Conservation (phyloP, 164 flowering plant genomes). For the Berberis thunbergii region DNA sequence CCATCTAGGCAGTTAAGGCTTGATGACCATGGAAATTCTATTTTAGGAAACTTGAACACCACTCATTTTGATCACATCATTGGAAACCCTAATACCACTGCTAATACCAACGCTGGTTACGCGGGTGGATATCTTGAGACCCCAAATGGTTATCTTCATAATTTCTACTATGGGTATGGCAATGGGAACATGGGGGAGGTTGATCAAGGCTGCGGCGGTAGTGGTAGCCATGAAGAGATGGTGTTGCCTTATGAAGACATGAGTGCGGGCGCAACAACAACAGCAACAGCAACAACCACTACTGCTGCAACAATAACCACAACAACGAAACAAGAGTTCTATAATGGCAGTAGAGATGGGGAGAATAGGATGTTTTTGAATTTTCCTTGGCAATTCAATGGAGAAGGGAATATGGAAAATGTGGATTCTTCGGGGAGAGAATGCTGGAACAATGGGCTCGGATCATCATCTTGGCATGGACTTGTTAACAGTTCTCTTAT, state of each 20-base stretch:
- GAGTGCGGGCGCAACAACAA: conserved; percentile 22
- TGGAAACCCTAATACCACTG: conserved; percentile 21
- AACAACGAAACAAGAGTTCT: conserved; percentile 38
- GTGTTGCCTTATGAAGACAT: conserved; percentile 26
- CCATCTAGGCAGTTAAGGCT: conserved; percentile 34
- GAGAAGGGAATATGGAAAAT: conserved; percentile 12
- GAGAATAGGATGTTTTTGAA: conserved; percentile 45
- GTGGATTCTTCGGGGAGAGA: conserved; percentile 37
- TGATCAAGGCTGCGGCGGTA: conserved; percentile 18
- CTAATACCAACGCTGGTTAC: conserved; percentile 16
- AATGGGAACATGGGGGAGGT: conserved; percentile 19
- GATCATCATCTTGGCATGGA: conserved; percentile 57
- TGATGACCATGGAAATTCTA: conserved; percentile 23
- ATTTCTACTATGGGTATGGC: conserved; percentile 35
- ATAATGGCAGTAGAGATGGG: conserved; percentile 5
- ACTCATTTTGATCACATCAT: conserved; percentile 17
- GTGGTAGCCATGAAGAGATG: conserved; percentile 7
- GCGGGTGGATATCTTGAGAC: conserved; percentile 31
- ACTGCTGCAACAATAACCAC: no score
- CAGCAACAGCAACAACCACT: conserved; percentile 2
- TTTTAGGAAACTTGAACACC: conserved; percentile 26
- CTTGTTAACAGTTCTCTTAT: conserved; percentile 68
- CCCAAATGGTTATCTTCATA: conserved; percentile 30
- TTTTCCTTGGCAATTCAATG: conserved; percentile 52
- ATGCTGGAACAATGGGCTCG: conserved; percentile 46